phyloP scores from a whole-genome alignment of 139 green algal genomes.

The Asterochloris sp. region DNA sequence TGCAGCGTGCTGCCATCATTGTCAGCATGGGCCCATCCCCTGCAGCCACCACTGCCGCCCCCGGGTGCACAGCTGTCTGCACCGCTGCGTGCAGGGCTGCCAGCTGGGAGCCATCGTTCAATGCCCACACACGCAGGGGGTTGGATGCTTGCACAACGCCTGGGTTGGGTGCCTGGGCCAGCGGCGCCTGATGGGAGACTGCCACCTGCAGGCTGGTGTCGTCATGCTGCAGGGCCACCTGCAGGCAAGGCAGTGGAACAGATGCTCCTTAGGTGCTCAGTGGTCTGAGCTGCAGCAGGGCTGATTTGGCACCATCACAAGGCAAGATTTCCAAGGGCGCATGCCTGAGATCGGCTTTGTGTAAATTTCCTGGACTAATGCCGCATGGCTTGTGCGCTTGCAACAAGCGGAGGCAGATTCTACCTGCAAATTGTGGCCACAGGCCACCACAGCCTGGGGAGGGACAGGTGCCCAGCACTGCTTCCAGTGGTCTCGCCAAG shows the following conservation, averaged over 20 bases:
- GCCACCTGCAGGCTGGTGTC: not conserved
- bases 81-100: not conserved
- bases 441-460: not conserved
- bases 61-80: not conserved
- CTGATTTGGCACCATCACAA: not conserved
- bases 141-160: not conserved
- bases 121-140: not conserved
- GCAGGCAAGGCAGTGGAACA: no score
- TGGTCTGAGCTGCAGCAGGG: not conserved
- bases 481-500: constrained; percentile 60
- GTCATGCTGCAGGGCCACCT: not conserved
- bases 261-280: no score
- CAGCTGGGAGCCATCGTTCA: not conserved
- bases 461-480: constrained; percentile 46
- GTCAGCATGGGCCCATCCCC: not conserved
- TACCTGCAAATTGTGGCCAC: not conserved
- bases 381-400: not conserved
- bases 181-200: not conserved
- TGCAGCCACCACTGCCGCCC: not conserved
- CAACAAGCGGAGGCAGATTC: not conserved
- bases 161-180: not conserved
- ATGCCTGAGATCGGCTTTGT: no score
- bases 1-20: not conserved
- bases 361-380: not conserved
- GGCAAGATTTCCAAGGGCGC: not conserved